phyloP scores from a whole-genome alignment of 192 early-diverging fungal species.

The Jimgerdemannia lactiflua region DNA sequence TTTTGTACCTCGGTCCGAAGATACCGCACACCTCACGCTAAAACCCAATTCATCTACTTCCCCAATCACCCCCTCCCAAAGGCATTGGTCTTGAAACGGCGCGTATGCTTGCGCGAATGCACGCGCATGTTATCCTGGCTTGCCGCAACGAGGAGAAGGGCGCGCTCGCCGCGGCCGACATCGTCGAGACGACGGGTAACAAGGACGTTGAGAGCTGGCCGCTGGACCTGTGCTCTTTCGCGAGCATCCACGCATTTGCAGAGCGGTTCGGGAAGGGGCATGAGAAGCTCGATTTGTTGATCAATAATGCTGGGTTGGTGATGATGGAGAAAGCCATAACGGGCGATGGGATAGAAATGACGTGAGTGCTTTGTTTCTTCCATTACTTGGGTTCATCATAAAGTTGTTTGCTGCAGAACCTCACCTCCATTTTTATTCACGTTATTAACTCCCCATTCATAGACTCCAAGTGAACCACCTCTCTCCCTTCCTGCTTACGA shows the following conservation, averaged over 20 bases:
- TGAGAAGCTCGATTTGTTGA: conserved; percentile 39
- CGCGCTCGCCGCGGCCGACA: neutral
- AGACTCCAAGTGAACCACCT: conserved; percentile 15
- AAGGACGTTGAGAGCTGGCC: neutral
- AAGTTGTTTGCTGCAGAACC: too few species aligned
- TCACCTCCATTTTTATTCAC: neutral
- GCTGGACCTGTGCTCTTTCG: conserved; percentile 25
- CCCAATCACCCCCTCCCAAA: neutral
- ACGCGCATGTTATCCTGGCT: conserved; percentile 18
- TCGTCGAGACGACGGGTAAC: neutral
- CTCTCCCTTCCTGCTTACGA: conserved; percentile 2
- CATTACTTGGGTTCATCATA: neutral
- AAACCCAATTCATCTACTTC: too few species aligned
- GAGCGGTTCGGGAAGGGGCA: conserved; percentile 27
- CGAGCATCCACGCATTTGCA: conserved; percentile 34
- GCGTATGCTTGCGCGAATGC: conserved; percentile 16
- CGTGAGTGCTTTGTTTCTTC: neutral
- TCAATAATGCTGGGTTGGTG: conserved; percentile 56
- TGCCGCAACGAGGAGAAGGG: conserved; percentile 17
- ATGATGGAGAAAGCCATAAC: neutral
- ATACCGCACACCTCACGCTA: too few species aligned
- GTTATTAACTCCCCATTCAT: neutral
- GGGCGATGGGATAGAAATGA: conserved; percentile 7
- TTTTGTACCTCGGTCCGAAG: too few species aligned
- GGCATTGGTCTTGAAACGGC: conserved; percentile 27